A percentile compares a stretch with the other conserved stretches of the same genome.
Conservation (phyloP, 306 rosid species). For the peach (Prunus persica) region DNA sequence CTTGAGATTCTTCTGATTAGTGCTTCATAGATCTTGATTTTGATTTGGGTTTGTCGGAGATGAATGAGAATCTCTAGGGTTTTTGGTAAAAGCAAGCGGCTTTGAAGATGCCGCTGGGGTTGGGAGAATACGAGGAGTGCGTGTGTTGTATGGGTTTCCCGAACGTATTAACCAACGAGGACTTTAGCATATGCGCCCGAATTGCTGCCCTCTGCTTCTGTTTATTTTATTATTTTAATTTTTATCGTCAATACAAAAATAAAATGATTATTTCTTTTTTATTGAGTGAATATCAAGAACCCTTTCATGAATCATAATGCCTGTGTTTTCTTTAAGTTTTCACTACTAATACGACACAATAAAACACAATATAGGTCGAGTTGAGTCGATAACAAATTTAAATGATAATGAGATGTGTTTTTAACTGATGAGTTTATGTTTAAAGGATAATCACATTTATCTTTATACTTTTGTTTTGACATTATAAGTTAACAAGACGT, state of each 20-base stretch:
- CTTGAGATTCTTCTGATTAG: neutral
- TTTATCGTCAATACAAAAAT: neutral
- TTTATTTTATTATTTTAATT: neutral
- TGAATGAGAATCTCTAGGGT: conserved; percentile 22
- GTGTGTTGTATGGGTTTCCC: neutral
- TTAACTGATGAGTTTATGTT: no score
- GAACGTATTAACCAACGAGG: neutral
- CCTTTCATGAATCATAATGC: neutral
- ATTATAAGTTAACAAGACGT: no score
- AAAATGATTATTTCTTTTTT: no score
- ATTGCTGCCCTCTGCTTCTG: neutral
- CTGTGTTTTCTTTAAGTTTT: no score
- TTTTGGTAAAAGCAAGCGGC: conserved; percentile 25
- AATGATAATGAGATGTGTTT: no score
- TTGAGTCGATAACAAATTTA: no score
- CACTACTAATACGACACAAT: no score
- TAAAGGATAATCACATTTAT: no score
- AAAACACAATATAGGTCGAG: no score
- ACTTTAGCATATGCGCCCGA: neutral
- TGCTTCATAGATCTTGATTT: conserved; percentile 9
- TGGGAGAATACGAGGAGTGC: conserved; percentile 26
- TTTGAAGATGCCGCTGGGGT: conserved; percentile 26
- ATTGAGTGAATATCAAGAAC: neutral
- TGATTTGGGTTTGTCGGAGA: neutral
- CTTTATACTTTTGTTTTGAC: no score